These are phyloP conservation scores for Pestalotiopsis sp. DNA, from an alignment of 2,329 filamentous ascomycete species.

Conservation along the genomic window DNA sequence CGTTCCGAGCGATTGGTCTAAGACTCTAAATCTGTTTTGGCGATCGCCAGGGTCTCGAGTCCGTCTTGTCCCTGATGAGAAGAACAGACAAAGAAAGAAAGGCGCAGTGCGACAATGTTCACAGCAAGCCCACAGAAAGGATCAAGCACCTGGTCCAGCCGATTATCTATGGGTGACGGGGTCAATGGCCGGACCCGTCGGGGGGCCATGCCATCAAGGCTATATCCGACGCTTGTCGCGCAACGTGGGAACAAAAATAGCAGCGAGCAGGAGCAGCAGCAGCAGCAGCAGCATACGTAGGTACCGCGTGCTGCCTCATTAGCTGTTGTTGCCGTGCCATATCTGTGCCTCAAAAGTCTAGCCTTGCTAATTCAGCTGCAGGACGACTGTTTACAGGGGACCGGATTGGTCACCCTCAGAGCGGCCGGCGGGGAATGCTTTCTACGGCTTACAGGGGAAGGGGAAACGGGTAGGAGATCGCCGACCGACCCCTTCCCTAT, in stretches of 20 bases:
- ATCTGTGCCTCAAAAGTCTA: neutral
- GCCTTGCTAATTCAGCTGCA: neutral
- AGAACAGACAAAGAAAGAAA: too few species aligned
- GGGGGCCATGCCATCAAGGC: neutral
- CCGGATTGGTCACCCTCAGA: neutral
- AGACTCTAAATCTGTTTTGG: neutral
- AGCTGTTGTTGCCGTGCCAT: neutral
- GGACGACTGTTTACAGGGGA: neutral
- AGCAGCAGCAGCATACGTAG: neutral
- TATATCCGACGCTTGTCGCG: neutral
- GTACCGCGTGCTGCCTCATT: neutral
- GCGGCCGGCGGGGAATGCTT: neutral
- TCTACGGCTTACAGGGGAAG: neutral
- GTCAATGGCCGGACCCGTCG: neutral
- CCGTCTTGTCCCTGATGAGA: too few species aligned
- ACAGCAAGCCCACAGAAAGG: neutral
- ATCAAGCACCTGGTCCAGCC: neutral
- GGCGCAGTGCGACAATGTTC: too few species aligned
- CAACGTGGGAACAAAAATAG: slow-evolving; percentile 7
- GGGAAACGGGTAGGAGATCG: slow-evolving; percentile 5
- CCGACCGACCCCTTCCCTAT: neutral
- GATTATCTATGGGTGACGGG: neutral
- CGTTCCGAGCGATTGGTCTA: neutral
- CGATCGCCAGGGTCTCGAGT: neutral
- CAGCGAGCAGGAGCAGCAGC: neutral